A percentile compares a stretch with the other conserved stretches of the same genome.
These are phyloP conservation scores for Sarocladium brachiariae DNA, from an alignment of 2,329 filamentous ascomycete genomes.

Conservation along the genomic window DNA sequence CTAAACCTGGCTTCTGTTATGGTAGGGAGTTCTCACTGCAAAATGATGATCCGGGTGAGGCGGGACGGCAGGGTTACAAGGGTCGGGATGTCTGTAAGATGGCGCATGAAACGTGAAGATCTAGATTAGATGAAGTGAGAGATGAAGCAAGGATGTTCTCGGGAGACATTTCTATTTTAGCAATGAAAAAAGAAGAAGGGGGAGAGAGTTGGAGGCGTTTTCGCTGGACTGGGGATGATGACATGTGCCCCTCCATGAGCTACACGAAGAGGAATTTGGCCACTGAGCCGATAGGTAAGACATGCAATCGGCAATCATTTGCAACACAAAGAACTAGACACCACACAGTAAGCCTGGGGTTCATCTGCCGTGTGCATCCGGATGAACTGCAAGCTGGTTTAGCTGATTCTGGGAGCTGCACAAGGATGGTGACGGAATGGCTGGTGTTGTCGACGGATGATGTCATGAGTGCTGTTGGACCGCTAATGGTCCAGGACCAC, in stretches of 20 bases:
- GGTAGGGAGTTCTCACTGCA: background rate
- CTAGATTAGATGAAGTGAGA: background rate
- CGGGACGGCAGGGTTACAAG: background rate
- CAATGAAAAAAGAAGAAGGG: background rate
- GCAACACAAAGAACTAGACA: constrained; percentile 6
- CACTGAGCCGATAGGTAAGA: background rate
- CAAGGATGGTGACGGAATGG: constrained; percentile 5
- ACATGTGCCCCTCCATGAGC: constrained; percentile 7
- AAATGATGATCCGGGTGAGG: background rate
- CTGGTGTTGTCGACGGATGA: background rate
- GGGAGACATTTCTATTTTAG: background rate
- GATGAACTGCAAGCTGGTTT: background rate
- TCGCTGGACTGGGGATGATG: background rate
- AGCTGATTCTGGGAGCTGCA: background rate
- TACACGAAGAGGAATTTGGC: background rate
- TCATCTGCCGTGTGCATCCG: background rate
- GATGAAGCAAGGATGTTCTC: background rate
- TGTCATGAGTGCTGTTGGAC: constrained; percentile 1
- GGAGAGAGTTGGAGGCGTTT: background rate
- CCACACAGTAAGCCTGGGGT: no score
- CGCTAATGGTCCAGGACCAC: no score
- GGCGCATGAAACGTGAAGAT: background rate
- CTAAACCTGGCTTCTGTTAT: no score
- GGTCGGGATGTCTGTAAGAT: background rate
- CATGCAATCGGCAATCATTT: background rate